Base-by-base conservation (phyloP, 23 red algal species). In the Cyanidiococcus yangmingshanensis region DNA sequence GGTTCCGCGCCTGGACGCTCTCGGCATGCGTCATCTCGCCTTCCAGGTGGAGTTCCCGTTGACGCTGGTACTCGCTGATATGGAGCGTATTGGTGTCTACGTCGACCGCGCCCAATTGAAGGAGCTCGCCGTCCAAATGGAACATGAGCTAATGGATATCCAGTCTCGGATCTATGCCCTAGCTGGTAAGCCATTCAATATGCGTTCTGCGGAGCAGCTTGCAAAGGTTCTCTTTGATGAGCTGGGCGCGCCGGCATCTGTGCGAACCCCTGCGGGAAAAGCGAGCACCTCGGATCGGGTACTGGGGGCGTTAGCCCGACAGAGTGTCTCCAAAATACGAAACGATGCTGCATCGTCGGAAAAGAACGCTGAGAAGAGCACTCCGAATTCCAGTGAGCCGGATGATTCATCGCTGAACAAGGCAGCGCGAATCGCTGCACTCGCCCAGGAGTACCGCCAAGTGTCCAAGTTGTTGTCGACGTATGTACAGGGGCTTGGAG, bases 1-100 rank as follows among this genome's bases (percentile, higher is more conserved):
- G 76, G 37, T 21, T 0, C 24, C 63, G 0, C 0, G 12, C 50
- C 29, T 87, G 7, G 18, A 39, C 29, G 39, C 0, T 0, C 25
- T 0, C 0, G 50, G 51, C n/a, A 29, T 87, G 50, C 45, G 39
- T 0, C 25, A 31, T 16, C 33, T 87, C 1, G 67, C 59, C 17
- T 38, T 1, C 36, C 33, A 80, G 2, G 59, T 80, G 32, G 84
- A 87, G 76, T 57, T 79, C 58, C 84, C 84, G 24, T 45, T 87
- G 1, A 33, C 80, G 0, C 84, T 58, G 35, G 77, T 80, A 12
- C 59, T 87, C 0, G 84, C 45, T 31, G 63, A 54, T 0, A 87
- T 87, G 84, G 84, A 87, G 37, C 27, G 15, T 15, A 1, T 7
- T 18, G 84, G 84, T 37, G 76, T 87, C 37, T 59, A 58, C 32